phyloP scores from a whole-genome alignment of 225 moss, liverwort and hornwort species.

The Physcomitrellopsis africana region DNA sequence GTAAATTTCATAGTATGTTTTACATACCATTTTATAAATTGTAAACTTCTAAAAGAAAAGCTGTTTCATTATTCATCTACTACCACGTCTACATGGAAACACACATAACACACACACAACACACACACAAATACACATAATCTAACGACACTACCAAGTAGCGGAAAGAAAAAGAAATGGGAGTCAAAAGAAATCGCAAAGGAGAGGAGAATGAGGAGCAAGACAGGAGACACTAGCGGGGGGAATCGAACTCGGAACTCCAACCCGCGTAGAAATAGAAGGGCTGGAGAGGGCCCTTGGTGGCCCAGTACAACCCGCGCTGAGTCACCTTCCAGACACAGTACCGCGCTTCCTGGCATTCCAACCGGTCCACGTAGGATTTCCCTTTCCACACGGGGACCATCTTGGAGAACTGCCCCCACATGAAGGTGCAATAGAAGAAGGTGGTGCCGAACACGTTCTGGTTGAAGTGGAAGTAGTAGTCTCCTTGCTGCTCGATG shows the following conservation, averaged over 20 bases:
- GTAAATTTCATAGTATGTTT: too few species aligned
- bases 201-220: too few species aligned
- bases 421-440: constrained; percentile 36
- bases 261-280: constrained; percentile 33
- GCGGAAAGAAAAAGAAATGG: too few species aligned
- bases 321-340: constrained; percentile 47
- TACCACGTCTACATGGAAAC: too few species aligned
- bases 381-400: constrained; percentile 40
- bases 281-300: constrained; percentile 31
- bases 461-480: constrained; percentile 43
- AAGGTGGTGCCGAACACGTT: constrained; percentile 45
- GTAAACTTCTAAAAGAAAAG: too few species aligned
- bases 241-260: not conserved
- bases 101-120: too few species aligned
- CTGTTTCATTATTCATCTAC: too few species aligned
- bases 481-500: constrained; percentile 35
- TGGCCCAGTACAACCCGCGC: constrained; percentile 43
- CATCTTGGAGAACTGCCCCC: constrained; percentile 26
- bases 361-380: constrained; percentile 34
- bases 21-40: too few species aligned
- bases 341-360: constrained; percentile 29
- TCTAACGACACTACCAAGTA: too few species aligned
- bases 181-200: too few species aligned
- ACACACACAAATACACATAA: too few species aligned
- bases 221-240: too few species aligned